These are phyloP conservation scores for Cinchona pubescens DNA, from an alignment of 257 asterid genomes.

Conservation along the genomic window DNA sequence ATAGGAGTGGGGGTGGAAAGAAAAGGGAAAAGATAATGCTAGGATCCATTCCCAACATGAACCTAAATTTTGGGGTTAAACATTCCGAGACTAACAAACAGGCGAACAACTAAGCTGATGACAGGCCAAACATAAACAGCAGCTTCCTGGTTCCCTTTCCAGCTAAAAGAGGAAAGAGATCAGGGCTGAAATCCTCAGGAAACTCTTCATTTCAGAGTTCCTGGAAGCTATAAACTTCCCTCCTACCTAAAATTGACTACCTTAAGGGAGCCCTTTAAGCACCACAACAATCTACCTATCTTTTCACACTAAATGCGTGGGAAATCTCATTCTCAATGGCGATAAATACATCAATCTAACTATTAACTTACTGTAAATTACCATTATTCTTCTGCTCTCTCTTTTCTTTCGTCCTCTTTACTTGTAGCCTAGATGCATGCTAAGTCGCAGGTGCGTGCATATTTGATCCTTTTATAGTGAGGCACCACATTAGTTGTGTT, in stretches of 20 bases:
- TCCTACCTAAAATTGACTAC: slow-evolving; percentile 25
- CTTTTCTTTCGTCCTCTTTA: background rate
- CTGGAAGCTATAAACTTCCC: slow-evolving; percentile 28
- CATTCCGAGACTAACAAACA: slow-evolving; percentile 30
- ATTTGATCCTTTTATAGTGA: background rate
- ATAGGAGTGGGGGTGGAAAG: background rate
- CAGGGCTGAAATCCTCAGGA: slow-evolving; percentile 31
- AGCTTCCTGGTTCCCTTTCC: slow-evolving; percentile 43
- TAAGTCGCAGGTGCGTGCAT: background rate
- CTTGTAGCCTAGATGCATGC: slow-evolving; percentile 8
- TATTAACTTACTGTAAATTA: slow-evolving; percentile 7
- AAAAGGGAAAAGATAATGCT: slow-evolving; percentile 18
- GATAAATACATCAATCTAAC: slow-evolving; percentile 7
- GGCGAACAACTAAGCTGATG: slow-evolving; percentile 15
- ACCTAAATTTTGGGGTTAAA: slow-evolving; percentile 21
- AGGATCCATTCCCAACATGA: slow-evolving; percentile 52
- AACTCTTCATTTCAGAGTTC: slow-evolving; percentile 35
- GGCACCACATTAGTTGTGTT: slow-evolving; percentile 12
- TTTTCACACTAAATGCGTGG: slow-evolving; percentile 13
- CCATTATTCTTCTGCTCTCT: background rate
- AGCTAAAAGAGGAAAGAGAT: slow-evolving; percentile 46
- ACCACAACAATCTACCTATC: slow-evolving; percentile 20
- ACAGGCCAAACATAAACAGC: slow-evolving; percentile 16
- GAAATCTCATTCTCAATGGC: background rate
- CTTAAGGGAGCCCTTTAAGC: slow-evolving; percentile 27